Base-by-base conservation (phyloP, 2,329 filamentous ascomycete genomes). In the Sodiomyces alkalinus region DNA sequence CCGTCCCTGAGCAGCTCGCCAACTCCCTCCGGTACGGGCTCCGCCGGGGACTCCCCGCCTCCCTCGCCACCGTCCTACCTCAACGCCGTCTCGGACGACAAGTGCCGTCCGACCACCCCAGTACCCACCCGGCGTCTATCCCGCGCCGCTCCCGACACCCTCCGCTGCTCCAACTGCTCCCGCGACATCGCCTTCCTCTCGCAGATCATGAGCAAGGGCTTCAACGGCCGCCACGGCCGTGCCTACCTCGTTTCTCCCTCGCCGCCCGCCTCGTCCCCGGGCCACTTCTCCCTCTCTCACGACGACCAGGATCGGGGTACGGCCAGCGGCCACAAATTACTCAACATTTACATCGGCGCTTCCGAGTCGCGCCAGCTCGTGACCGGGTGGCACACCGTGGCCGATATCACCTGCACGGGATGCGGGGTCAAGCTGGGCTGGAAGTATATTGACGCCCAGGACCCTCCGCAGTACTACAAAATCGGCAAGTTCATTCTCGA, bases 401-500 rank as follows among this genome's bases (percentile, higher is more conserved):
- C 72, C 4, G 73, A 78, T 48, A 72, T 77, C 27, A 56, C 47
- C 26, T 79, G 74, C 42, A 45, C 45, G 7, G 52, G 63, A 16
- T 79, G 74, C 47, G 51, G 53, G 16, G 55, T 53, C 28, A 67
- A 67, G 40, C 44, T 79, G 7, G 74, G 74, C 12, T 79, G 74
- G 74, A 77, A 77, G 47, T 79, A 79, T 41, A 58, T 77, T 23
- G 67, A 74, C 44, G 72, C 73, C 2, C 61, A 60, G 34, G 67
- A 76, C 39, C 42, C 53, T 31, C 50, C 56, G 26, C 74, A 78
- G 46, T 62, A 60, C 43, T 79, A 79, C 56, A 79, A 79, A 49
- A 58, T 77, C 27, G 72, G 72, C 39, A 78, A 77, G 47, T 78
- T 68, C 44, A 77, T 78, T 17, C 47, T 79, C 21, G 74, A 79